Conservation (phyloP, 176 grass and related monocot genomes). For the Oryza meridionalis region DNA sequence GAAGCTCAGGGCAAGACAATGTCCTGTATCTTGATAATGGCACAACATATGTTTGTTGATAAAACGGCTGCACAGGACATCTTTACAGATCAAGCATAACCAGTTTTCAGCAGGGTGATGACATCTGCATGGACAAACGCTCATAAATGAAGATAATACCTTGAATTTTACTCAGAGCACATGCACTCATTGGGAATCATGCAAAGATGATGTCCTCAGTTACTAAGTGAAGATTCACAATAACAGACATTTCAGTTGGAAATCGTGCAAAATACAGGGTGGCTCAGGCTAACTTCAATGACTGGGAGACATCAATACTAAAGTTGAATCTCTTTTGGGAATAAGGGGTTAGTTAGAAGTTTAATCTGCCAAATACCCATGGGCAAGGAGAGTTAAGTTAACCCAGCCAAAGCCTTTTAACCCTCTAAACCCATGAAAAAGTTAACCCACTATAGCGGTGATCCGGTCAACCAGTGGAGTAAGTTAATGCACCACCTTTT, state of each 20-base stretch:
- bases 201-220: neutral
- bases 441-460: neutral
- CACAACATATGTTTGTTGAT: conserved; percentile 94
- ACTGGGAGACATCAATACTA: neutral
- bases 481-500: neutral
- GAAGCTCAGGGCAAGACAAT: conserved; percentile 83
- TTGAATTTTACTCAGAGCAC: neutral
- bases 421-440: neutral
- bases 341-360: neutral
- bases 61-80: conserved; percentile 90
- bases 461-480: neutral
- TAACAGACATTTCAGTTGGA: neutral
- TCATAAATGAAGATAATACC: conserved; percentile 10
- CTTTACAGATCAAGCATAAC: conserved; percentile 96
- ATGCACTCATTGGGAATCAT: conserved; percentile 11
- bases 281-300: neutral
- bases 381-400: neutral
- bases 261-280: neutral
- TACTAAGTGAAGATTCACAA: neutral
- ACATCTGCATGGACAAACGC: conserved; percentile 56
- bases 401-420: neutral
- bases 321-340: neutral
- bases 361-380: neutral
- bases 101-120: conserved; percentile 86
- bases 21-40: conserved; percentile 79